Percentiles rank a stretch among this genome's conserved stretches.
Evolutionary conservation across 2,329 filamentous ascomycete species (phyloP).

Genomic region (Paraconiothyrium sp.): DNA sequence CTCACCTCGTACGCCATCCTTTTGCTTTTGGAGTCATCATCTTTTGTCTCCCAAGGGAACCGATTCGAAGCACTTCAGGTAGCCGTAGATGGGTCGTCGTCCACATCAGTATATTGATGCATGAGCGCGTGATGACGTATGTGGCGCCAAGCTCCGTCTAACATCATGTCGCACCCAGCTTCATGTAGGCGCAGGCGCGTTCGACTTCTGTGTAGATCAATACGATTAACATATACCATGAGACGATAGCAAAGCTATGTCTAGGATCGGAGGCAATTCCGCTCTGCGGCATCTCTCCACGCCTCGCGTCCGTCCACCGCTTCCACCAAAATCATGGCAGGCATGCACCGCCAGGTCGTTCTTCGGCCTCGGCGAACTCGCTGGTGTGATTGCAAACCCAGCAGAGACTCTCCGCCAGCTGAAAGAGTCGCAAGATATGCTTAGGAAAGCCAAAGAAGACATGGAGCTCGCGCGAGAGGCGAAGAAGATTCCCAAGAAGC

Average conservation of each 20-base stretch:
- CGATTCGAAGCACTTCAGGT: not conserved
- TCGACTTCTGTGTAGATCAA: not conserved
- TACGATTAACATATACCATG: not conserved
- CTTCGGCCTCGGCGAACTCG: not conserved
- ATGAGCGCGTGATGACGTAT: not conserved
- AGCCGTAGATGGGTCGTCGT: not conserved
- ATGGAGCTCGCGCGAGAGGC: slow-evolving; percentile 1
- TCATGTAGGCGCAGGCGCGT: not conserved
- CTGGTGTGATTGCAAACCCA: slow-evolving; percentile 1
- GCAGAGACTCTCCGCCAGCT: slow-evolving; percentile 10
- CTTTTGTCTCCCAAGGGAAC: too few species aligned
- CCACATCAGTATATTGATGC: not conserved
- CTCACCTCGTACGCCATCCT: too few species aligned
- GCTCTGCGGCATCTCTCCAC: not conserved
- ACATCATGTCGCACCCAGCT: too few species aligned
- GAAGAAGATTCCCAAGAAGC: slow-evolving; percentile 6
- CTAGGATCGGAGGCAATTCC: not conserved
- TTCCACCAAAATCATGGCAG: not conserved
- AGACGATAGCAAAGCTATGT: not conserved
- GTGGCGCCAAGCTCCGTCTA: not conserved
- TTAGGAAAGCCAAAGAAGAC: slow-evolving; percentile 5
- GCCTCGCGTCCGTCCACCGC: not conserved
- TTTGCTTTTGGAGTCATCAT: too few species aligned
- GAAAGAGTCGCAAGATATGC: slow-evolving; percentile 2
- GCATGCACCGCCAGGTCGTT: not conserved